Evolutionary conservation across 768 basidiomycete species (phyloP), one percentile per base, ranked within the genome.

Genomic region (Mrakia hoshinonis): DNA sequence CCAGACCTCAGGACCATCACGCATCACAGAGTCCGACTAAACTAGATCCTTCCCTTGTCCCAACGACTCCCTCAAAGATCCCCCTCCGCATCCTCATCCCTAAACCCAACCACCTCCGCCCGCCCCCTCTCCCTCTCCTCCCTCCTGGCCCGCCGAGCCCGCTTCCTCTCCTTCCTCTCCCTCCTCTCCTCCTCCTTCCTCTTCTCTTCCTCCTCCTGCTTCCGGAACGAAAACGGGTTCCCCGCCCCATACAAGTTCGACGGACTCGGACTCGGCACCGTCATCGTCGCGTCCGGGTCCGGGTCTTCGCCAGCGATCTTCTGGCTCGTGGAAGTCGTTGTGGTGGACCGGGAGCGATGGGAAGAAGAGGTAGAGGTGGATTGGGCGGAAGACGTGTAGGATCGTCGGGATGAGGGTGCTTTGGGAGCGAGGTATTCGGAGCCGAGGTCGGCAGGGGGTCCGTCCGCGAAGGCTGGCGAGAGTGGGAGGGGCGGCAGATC

Each of bases 361-460:
- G 43, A 43, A 15, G 49, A 51, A 4, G 55, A 31, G 26, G 58
- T n/a, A 15, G 36, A 22, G 2, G 58, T 20, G 6, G 31, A 31
- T 22, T 31, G 36, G 20, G n/a, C 26, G 3, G 54, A n/a, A 29
- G 15, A 24, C 9, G 58, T 61, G 34, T 61, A 61, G 2, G 58
- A 61, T 20, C 58, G 58, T 36, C 58, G 58, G 22, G 58, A 36
- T 9, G 58, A 61, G 31, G 31, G 31, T 9, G 58, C 12, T 39
- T 39, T 39, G 7, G 58, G 58, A n/a, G 31, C 31, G 36, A 38
- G 36, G 58, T 61, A 61, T n/a, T 61, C 58, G 31, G 58, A 61
- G 58, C 58, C 58, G 9, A 61, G 36, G 58, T 61, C 58, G 6
- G 58, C 34, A 9, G 22, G 22, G 15, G 31, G 31, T 5, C 36